A percentile compares a stretch with the other conserved stretches of the same genome.
These are phyloP conservation scores for Cladophialophora immunda DNA, from an alignment of 2,329 filamentous ascomycete genomes.

Conservation along the genomic window DNA sequence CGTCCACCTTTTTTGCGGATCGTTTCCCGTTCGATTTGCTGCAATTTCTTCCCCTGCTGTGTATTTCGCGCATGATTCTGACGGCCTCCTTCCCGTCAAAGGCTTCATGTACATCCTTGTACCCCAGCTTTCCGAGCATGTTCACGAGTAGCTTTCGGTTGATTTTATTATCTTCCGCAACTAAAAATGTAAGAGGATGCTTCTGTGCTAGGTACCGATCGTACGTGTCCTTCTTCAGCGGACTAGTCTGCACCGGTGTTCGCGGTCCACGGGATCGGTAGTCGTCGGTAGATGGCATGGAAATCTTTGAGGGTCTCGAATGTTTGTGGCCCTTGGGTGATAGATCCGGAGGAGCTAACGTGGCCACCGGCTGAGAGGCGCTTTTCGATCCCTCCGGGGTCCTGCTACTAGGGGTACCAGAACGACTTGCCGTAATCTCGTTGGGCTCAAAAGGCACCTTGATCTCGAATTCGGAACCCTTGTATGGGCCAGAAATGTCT, in stretches of 20 bases:
- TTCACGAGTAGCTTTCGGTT: constrained; percentile 72
- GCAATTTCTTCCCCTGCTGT: constrained; percentile 37
- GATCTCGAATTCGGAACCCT: constrained; percentile 74
- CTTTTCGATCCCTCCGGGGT: constrained; percentile 44
- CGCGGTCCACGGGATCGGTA: background rate
- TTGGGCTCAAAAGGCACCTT: constrained; percentile 66
- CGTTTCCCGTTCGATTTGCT: constrained; percentile 23
- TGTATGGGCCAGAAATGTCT: constrained; percentile 66
- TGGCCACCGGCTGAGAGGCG: constrained; percentile 15
- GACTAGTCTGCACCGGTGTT: constrained; percentile 8
- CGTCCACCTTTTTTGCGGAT: constrained; percentile 58
- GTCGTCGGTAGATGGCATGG: constrained; percentile 8
- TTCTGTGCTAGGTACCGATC: constrained; percentile 67
- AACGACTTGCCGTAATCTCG: constrained; percentile 57
- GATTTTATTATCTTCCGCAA: constrained; percentile 77
- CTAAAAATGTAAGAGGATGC: constrained; percentile 71
- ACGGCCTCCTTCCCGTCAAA: constrained; percentile 75
- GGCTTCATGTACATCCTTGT: constrained; percentile 69
- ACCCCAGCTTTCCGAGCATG: constrained; percentile 74
- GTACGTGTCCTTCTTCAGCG: constrained; percentile 31
- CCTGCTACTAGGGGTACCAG: constrained; percentile 57
- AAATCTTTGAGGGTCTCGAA: constrained; percentile 6
- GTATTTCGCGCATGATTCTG: constrained; percentile 62
- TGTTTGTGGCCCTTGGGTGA: constrained; percentile 46
- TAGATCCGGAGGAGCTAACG: constrained; percentile 12